Conservation (phyloP, 73 alveolate species). For the Paramecium bursaria region DNA sequence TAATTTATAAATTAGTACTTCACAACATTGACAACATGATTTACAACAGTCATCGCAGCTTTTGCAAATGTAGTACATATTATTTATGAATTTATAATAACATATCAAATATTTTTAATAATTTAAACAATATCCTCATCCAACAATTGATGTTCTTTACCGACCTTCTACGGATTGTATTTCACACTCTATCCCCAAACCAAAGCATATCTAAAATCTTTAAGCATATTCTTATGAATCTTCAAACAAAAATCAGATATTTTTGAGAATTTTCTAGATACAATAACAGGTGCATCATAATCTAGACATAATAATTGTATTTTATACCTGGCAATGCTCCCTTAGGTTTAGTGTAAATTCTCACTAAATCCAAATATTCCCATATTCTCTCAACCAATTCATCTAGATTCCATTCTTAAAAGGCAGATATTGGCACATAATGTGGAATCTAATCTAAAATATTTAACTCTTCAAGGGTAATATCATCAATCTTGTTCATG, state of each 20-base stretch:
- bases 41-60: conserved; percentile 21
- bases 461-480: conserved; percentile 88
- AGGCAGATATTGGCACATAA: conserved; percentile 97
- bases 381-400: conserved; percentile 97
- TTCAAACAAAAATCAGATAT: conserved; percentile 94
- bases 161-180: conserved; percentile 97
- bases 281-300: conserved; percentile 90
- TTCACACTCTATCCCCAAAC: conserved; percentile 97
- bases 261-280: conserved; percentile 84
- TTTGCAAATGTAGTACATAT: conserved; percentile 32
- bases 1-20: conserved; percentile 5
- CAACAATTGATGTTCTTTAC: conserved; percentile 94
- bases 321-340: conserved; percentile 76
- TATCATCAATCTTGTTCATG: conserved; percentile 96
- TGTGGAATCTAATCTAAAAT: conserved; percentile 92
- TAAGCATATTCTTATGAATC: conserved; percentile 91
- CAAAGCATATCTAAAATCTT: conserved; percentile 94
- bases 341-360: conserved; percentile 98
- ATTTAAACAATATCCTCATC: conserved; percentile 95
- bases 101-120: conserved; percentile 76
- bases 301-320: conserved; percentile 71
- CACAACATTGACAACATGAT: conserved; percentile 47
- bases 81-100: too few relatives aligned
- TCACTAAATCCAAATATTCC: conserved; percentile 95
- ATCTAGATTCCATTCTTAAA: conserved; percentile 98